phyloP scores from a whole-genome alignment of 1,284 basidiomycete genomes.

The Marasmius fiardii region DNA sequence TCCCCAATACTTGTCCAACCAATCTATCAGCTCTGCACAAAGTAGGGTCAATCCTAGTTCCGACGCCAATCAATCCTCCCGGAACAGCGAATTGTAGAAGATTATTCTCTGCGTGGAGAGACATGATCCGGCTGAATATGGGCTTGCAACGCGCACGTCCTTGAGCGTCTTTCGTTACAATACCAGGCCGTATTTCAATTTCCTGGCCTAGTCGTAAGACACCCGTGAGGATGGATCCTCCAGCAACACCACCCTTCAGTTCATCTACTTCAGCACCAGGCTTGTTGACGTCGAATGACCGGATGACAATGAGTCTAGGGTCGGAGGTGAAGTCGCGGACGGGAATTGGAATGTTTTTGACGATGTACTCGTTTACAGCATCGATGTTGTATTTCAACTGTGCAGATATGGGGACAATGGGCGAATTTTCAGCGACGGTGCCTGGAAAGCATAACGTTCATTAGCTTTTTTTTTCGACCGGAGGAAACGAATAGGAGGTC shows the following conservation, averaged over 20 bases:
- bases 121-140: constrained; percentile 90
- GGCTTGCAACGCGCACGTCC: constrained; percentile 92
- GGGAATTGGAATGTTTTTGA: constrained; percentile 94
- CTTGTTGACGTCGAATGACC: constrained; percentile 99
- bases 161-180: constrained; percentile 93
- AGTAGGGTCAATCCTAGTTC: constrained; percentile 95
- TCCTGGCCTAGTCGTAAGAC: constrained; percentile 90
- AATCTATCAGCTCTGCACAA: constrained; percentile 96
- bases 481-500: constrained; percentile 6
- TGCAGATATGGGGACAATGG: constrained; percentile 98
- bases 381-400: constrained; percentile 99
- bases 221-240: constrained; percentile 93
- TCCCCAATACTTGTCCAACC: constrained; percentile 94
- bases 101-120: constrained; percentile 94
- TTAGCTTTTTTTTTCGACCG: background rate
- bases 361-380: constrained; percentile 99
- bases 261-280: constrained; percentile 97
- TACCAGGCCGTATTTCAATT: constrained; percentile 96
- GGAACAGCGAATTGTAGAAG: constrained; percentile 94
- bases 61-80: constrained; percentile 97
- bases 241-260: constrained; percentile 96
- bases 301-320: constrained; percentile 95
- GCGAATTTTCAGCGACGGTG: constrained; percentile 94
- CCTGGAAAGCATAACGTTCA: constrained; percentile 41
- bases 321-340: constrained; percentile 90